Evolutionary conservation across 139 green algal genomes (phyloP), one percentile per base, ranked within the genome.

Genomic region (Asterochloris erici): DNA sequence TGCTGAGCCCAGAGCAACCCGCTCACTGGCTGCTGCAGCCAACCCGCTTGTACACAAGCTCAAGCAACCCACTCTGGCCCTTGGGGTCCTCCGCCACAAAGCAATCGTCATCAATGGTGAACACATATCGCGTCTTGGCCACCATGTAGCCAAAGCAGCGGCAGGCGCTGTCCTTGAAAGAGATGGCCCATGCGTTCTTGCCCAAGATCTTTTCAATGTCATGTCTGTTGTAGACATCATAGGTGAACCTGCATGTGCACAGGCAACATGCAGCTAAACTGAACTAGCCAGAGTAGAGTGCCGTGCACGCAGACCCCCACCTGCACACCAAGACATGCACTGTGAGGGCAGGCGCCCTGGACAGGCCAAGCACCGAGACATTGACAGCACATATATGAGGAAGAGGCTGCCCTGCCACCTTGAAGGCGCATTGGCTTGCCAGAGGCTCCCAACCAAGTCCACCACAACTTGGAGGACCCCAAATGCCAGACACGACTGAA

Each of bases 21-120:
- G 38, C 38, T 54, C 38, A 54, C 38, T 54, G 38, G 38, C 38
- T 54, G 38, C 38, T 54, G 4, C 38, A 54, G 38, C 38, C 38
- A 54, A 6, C 38, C 38, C 38, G 6, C 38, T 54, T 2, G 6
- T 10, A 54, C 38, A 54, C 38, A 54, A 38, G 38, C 38, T 54
- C 38, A 54, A 54, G 6, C 38, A 54, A 54, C 38, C 38, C 38
- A 54, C 38, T 54, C 84, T 97, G 89, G 79, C 92, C 92, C 28
- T 69, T 87, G 63, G 92, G 92, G 70, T 94, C 93, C 83, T 96
- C 96, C 60, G 94, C 94, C 69, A 91, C 87, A 82, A 98, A 98
- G 90, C 95, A 98, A 89, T 98, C 95, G 85, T 98, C 95, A 82
- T 98, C 95, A 24, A 98, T 98, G 15, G 96, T 99, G 89, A 93